Percentiles rank a stretch among this genome's conserved stretches.
Conservation (phyloP, 305 asterid genomes). For the Solanum hybrid region DNA sequence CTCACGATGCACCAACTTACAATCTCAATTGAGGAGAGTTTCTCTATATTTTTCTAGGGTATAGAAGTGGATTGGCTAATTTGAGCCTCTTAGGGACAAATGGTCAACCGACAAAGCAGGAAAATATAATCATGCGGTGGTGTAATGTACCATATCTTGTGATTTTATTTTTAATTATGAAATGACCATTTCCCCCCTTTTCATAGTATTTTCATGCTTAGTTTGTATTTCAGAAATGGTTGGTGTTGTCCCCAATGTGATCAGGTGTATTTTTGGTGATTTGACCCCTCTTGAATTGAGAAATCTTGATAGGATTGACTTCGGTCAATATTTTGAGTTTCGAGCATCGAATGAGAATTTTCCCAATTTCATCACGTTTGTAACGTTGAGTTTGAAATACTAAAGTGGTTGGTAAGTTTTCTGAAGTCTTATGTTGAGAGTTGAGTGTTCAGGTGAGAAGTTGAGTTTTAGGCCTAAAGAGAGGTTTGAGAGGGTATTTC, state of each 20-base stretch:
- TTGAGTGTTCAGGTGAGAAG: neutral
- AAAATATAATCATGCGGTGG: neutral
- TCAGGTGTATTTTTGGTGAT: neutral
- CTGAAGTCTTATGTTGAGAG: neutral
- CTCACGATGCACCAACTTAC: neutral
- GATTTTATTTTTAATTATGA: neutral
- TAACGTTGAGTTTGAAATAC: neutral
- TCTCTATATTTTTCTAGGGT: neutral
- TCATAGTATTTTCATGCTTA: neutral
- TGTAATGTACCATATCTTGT: neutral
- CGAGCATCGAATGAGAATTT: neutral
- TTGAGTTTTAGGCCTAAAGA: neutral
- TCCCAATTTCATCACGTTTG: neutral
- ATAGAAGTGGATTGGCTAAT: neutral
- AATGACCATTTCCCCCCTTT: neutral
- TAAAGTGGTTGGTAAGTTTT: neutral
- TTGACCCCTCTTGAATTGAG: neutral
- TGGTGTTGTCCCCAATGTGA: neutral
- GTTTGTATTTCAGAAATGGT: neutral
- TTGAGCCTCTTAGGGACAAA: neutral
- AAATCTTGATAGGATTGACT: neutral
- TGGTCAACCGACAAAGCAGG: neutral
- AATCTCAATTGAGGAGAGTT: neutral
- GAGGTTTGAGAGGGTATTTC: neutral
- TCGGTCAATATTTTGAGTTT: neutral